Evolutionary conservation across 1,139 yeast genomes (phyloP).

Genomic region (Hemisphaericaspora xylanilytica): DNA sequence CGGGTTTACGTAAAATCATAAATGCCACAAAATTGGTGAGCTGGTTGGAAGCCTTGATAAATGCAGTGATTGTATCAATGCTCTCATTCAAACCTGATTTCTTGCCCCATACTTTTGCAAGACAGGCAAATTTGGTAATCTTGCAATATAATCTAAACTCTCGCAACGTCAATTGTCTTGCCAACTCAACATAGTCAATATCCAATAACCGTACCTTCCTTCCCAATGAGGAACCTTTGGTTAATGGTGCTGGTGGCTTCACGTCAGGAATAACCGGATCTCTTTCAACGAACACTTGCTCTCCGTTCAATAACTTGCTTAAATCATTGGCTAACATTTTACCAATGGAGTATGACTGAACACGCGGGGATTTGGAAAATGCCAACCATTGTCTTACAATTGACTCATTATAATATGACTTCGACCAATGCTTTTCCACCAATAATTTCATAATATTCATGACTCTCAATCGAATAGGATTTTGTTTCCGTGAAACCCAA

Average conservation of each 20-base stretch:
- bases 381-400: slow-evolving; percentile 52
- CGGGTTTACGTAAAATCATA: slow-evolving; percentile 64
- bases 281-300: slow-evolving; percentile 28
- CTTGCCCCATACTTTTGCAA: slow-evolving; percentile 77
- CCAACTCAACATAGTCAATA: slow-evolving; percentile 73
- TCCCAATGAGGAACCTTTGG: slow-evolving; percentile 32
- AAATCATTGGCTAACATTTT: slow-evolving; percentile 28
- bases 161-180: slow-evolving; percentile 79
- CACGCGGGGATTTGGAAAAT: slow-evolving; percentile 53
- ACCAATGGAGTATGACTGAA: slow-evolving; percentile 41
- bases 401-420: slow-evolving; percentile 51
- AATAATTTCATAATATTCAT: slow-evolving; percentile 69
- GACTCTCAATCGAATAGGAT: slow-evolving; percentile 66
- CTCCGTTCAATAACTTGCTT: slow-evolving; percentile 30
- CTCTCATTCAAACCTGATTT: slow-evolving; percentile 59
- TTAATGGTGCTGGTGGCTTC: slow-evolving; percentile 44
- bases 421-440: slow-evolving; percentile 78
- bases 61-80: slow-evolving; percentile 54
- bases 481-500: slow-evolving; percentile 75
- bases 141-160: slow-evolving; percentile 69
- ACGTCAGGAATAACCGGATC: slow-evolving; percentile 29
- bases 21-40: slow-evolving; percentile 83
- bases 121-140: slow-evolving; percentile 72
- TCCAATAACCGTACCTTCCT: slow-evolving; percentile 55
- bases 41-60: slow-evolving; percentile 78